These are phyloP conservation scores for Ascochyta rabiei DNA, from an alignment of 2,329 filamentous ascomycete genomes.

Conservation along the genomic window DNA sequence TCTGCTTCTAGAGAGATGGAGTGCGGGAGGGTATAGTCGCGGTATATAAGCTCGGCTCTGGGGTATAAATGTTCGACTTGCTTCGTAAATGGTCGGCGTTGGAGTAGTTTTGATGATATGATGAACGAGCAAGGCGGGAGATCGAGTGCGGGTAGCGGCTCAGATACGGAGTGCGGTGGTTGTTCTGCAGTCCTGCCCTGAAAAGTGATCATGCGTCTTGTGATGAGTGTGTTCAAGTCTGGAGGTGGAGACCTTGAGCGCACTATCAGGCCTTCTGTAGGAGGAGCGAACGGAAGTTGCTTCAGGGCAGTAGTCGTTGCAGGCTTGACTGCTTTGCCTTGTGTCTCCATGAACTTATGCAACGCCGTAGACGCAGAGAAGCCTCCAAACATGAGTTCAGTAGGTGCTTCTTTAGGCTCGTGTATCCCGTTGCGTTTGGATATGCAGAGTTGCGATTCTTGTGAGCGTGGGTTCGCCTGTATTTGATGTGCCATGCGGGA, in stretches of 20 bases:
- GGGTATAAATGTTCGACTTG: constrained; percentile 58
- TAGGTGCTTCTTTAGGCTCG: constrained; percentile 5
- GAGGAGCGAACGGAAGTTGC: neutral
- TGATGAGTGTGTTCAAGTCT: neutral
- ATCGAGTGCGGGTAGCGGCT: neutral
- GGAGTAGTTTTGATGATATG: constrained; percentile 56
- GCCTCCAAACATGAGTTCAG: constrained; percentile 42
- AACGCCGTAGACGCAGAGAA: constrained; percentile 54
- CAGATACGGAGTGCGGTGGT: neutral
- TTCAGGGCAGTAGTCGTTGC: neutral
- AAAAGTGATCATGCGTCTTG: neutral
- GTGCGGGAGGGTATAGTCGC: constrained; percentile 58
- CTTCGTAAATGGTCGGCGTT: constrained; percentile 57
- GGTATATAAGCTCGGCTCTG: constrained; percentile 62
- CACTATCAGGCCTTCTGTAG: neutral
- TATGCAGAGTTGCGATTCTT: neutral
- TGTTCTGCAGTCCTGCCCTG: neutral
- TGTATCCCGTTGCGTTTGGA: neutral
- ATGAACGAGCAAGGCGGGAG: constrained; percentile 53
- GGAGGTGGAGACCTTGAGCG: neutral
- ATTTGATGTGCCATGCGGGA: neutral
- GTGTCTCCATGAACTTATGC: constrained; percentile 58
- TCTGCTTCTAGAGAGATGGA: constrained; percentile 66
- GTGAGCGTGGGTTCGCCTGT: neutral
- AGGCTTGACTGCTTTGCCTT: constrained; percentile 38